Evolutionary conservation across 2,329 filamentous ascomycete genomes (phyloP).

Genomic region (Hansfordia pulvinata): DNA sequence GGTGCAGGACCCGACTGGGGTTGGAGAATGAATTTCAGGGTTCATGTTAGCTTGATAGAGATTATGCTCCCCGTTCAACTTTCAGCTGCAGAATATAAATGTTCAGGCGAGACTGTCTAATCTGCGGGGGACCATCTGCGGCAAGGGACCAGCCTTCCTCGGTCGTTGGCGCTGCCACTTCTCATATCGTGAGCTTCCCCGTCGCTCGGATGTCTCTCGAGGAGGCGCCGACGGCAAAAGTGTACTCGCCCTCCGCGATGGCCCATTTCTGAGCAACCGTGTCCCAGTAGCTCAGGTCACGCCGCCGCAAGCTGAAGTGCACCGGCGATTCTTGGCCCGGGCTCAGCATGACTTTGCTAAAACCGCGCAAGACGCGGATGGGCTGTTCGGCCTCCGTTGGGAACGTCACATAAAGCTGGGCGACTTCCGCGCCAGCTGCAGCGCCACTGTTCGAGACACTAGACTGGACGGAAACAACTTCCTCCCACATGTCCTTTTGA

Average conservation of each 20-base stretch:
- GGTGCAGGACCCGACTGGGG: no score
- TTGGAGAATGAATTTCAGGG: no score
- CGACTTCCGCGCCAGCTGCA: slow-evolving; percentile 44
- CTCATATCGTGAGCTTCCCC: no score
- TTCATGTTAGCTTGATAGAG: no score
- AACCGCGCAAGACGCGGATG: slow-evolving; percentile 41
- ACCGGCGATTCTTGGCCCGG: slow-evolving; percentile 40
- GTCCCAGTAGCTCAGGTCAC: slow-evolving; percentile 49
- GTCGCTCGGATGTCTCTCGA: no score
- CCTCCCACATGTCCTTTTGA: slow-evolving; percentile 17
- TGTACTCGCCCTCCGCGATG: slow-evolving; percentile 49
- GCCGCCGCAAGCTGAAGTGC: slow-evolving; percentile 29
- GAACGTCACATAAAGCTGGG: slow-evolving; percentile 52
- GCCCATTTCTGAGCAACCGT: slow-evolving; percentile 45
- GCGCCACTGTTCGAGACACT: slow-evolving; percentile 40
- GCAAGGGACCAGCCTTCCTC: no score
- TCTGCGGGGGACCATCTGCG: no score
- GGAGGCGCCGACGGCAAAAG: slow-evolving; percentile 46
- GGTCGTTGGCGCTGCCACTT: no score
- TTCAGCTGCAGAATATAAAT: no score
- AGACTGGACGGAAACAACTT: slow-evolving; percentile 16
- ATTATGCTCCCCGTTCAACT: no score
- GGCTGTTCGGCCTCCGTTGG: slow-evolving; percentile 50
- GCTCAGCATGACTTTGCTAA: slow-evolving; percentile 48
- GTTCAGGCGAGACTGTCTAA: no score